Base-by-base conservation (phyloP, 805 yeast species). In the Candida sanyiensis region DNA sequence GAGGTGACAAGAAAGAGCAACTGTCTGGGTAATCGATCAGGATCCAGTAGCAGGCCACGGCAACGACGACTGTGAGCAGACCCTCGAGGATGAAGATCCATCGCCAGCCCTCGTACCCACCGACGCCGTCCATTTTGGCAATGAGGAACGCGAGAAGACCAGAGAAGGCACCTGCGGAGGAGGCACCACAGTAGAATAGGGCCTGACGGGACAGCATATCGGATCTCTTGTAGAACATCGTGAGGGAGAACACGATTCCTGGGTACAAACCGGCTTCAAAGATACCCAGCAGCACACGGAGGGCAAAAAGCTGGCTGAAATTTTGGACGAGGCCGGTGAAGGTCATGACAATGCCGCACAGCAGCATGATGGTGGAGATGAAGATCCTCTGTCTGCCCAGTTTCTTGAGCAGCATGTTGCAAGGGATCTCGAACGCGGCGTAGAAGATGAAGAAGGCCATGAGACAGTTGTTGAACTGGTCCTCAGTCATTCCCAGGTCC, bases 391-490 rank as follows among this genome's bases (percentile, higher is more conserved):
- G 79, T 37, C 63, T 61, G 3, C 44, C 44, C 21, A 42, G 6
- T 21, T 37, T 45, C 29, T 40, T 45, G 12, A 45, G 18, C 6
- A 42, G 8, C 27, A 42, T 35, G 55, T 71, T 41, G 51, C 59
- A 62, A 50, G 69, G 42, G 43, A 64, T 47, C 52, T 55, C 55
- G 58, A 60, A 58, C 3, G 55, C 22, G 10, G 59, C 43, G 37
- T 72, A 72, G 1, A 74, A 66, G 4, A 61, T 64, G 45, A 59
- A 72, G 33, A 70, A 62, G 0, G 71, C 63, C n/a, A 73, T 63
- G 10, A 67, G 67, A 33, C 64, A 62, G 13, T 57, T 59, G 13
- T 64, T 59, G 45, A 58, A 70, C 42, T 70, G 67, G 17, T 45
- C 49, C 3, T 58, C 59, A 1, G 55, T 45, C 18, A 71, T 41